These are phyloP conservation scores for Trichoderma arundinaceum DNA, from an alignment of 2,329 filamentous ascomycete species.

Conservation along the genomic window DNA sequence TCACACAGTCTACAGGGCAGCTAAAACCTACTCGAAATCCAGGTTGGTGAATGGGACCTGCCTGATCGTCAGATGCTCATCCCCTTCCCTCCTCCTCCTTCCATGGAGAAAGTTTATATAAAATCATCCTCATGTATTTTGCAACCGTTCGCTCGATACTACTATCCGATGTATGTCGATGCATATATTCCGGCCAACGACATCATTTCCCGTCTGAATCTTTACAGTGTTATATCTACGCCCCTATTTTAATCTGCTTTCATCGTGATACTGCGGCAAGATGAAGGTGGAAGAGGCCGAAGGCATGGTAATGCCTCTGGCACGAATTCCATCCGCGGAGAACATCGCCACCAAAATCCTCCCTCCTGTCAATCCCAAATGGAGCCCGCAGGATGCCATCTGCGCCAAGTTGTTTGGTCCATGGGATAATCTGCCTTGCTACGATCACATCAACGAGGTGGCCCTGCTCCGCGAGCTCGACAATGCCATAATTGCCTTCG, in stretches of 20 bases:
- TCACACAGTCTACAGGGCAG: background rate
- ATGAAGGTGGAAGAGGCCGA: slow-evolving; percentile 22
- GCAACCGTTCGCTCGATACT: background rate
- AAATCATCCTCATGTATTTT: background rate
- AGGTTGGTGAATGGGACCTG: slow-evolving; percentile 25
- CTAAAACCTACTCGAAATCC: background rate
- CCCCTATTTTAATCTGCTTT: slow-evolving; percentile 1
- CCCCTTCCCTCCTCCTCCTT: background rate
- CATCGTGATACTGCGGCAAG: background rate
- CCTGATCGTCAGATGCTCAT: background rate
- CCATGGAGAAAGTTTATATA: background rate
- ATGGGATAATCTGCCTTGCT: slow-evolving; percentile 32
- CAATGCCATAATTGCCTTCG: slow-evolving; percentile 36
- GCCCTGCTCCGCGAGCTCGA: slow-evolving; percentile 36
- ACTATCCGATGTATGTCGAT: slow-evolving; percentile 1
- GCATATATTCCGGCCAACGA: slow-evolving; percentile 8
- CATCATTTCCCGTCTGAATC: slow-evolving; percentile 20
- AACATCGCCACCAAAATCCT: background rate
- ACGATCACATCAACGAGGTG: slow-evolving; percentile 20
- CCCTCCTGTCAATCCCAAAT: slow-evolving; percentile 13
- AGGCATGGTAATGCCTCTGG: slow-evolving; percentile 1
- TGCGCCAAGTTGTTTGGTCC: slow-evolving; percentile 31
- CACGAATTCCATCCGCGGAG: background rate
- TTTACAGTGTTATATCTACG: slow-evolving; percentile 29
- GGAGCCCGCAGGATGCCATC: slow-evolving; percentile 20